phyloP scores from a whole-genome alignment of 2,329 filamentous ascomycete genomes.

The Gliomastix tumulicola region DNA sequence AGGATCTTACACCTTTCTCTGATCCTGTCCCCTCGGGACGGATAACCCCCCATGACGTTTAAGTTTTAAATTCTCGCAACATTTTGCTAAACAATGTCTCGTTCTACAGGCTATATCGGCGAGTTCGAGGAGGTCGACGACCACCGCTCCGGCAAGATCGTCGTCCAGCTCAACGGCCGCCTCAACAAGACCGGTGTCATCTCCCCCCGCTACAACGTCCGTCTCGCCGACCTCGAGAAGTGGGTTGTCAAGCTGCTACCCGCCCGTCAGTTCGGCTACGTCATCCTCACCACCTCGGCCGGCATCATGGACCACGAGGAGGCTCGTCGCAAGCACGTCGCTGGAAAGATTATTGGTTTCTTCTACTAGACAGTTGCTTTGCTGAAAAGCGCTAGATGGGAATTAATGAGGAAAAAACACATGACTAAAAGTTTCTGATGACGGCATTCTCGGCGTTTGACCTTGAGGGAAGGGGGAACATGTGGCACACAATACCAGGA shows the following conservation, averaged over 20 bases:
- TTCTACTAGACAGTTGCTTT: slow-evolving; percentile 67
- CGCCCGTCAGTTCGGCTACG: slow-evolving; percentile 99
- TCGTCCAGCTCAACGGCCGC: slow-evolving; percentile 98
- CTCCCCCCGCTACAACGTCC: slow-evolving; percentile 98
- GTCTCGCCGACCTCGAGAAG: slow-evolving; percentile 96
- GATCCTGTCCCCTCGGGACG: slow-evolving; percentile 37
- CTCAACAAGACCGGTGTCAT: slow-evolving; percentile 99
- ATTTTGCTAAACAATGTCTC: slow-evolving; percentile 56
- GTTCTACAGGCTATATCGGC: slow-evolving; percentile 80
- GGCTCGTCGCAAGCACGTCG: slow-evolving; percentile 96
- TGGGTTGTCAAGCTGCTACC: slow-evolving; percentile 99
- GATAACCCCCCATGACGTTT: slow-evolving; percentile 59
- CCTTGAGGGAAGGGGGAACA: background rate
- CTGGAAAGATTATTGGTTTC: slow-evolving; percentile 99
- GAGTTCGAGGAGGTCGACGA: slow-evolving; percentile 99
- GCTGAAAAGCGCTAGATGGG: slow-evolving; percentile 1
- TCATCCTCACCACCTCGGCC: slow-evolving; percentile 97
- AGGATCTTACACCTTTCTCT: slow-evolving; percentile 96
- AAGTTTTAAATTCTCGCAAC: slow-evolving; percentile 95
- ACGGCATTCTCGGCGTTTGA: slow-evolving; percentile 6
- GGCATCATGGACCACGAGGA: slow-evolving; percentile 99
- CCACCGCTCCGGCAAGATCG: slow-evolving; percentile 99
- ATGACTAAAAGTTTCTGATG: slow-evolving; percentile 2
- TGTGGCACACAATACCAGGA: background rate
- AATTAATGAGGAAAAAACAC: slow-evolving; percentile 11